A percentile compares a stretch with the other conserved stretches of the same genome.
phyloP scores from a whole-genome alignment of 2,329 filamentous ascomycete species.

The Colletotrichum lentis region DNA sequence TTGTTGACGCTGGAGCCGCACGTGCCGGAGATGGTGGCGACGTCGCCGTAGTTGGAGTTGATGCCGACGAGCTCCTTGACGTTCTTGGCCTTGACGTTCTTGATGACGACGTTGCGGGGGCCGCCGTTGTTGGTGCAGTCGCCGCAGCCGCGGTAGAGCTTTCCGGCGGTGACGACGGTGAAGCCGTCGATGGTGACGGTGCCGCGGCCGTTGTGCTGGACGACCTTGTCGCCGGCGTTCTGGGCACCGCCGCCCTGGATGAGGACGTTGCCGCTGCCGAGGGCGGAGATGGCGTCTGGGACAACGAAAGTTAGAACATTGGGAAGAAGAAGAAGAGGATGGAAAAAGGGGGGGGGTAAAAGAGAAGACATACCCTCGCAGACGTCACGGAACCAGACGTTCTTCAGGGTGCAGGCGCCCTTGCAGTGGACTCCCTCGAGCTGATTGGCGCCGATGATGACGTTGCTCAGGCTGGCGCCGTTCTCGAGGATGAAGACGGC shows the following conservation, averaged over 20 bases:
- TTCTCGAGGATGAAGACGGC: slow-evolving; percentile 62
- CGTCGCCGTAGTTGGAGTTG: slow-evolving; percentile 50
- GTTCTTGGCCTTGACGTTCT: slow-evolving; percentile 35
- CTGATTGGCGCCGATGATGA: slow-evolving; percentile 61
- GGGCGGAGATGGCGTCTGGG: slow-evolving; percentile 32
- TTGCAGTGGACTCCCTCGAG: slow-evolving; percentile 61
- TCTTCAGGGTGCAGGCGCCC: slow-evolving; percentile 53
- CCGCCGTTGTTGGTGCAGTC: slow-evolving; percentile 48
- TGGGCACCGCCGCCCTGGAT: slow-evolving; percentile 48
- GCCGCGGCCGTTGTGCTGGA: slow-evolving; percentile 49
- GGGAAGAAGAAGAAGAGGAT: too few species aligned
- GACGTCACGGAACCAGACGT: slow-evolving; percentile 52
- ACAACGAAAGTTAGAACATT: not conserved
- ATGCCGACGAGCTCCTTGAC: slow-evolving; percentile 52
- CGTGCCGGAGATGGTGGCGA: slow-evolving; percentile 39
- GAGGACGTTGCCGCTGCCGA: slow-evolving; percentile 34
- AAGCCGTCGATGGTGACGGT: slow-evolving; percentile 46
- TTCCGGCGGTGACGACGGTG: slow-evolving; percentile 52
- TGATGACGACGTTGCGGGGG: slow-evolving; percentile 35
- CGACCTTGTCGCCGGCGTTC: slow-evolving; percentile 46
- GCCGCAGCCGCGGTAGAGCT: slow-evolving; percentile 55
- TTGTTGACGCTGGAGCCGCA: slow-evolving; percentile 37
- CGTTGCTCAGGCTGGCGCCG: slow-evolving; percentile 60
- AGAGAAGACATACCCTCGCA: slow-evolving; percentile 45
- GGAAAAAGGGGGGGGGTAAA: fast-evolving